Percentiles rank a stretch among this genome's conserved stretches.
phyloP scores from a whole-genome alignment of 1,284 basidiomycete species.

The Cryptococcus floricola region DNA sequence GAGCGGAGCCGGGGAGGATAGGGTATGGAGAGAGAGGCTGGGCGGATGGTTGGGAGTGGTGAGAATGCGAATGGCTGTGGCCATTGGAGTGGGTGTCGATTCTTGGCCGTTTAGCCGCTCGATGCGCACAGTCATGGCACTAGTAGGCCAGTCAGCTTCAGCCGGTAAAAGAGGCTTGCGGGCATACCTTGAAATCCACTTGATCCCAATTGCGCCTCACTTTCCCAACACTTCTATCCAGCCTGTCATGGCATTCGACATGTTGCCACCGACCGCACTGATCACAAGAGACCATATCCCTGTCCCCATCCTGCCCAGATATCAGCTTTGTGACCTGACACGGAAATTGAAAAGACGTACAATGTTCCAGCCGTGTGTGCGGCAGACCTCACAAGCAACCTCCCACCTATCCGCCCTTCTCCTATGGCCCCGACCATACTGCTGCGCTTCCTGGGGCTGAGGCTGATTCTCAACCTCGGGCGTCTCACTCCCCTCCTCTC shows the following conservation, averaged over 20 bases:
- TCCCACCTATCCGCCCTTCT: slow-evolving; percentile 48
- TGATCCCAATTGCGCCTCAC: slow-evolving; percentile 45
- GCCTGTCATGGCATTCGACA: slow-evolving; percentile 44
- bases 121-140: slow-evolving; percentile 36
- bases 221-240: slow-evolving; percentile 33
- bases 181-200: slow-evolving; percentile 44
- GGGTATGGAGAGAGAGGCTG: slow-evolving; percentile 7
- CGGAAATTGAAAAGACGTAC: slow-evolving; percentile 27
- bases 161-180: too few species aligned
- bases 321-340: neutral
- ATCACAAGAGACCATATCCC: slow-evolving; percentile 54
- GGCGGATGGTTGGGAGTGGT: neutral
- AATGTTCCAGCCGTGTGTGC: slow-evolving; percentile 50
- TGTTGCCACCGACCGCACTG: slow-evolving; percentile 54
- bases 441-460: neutral
- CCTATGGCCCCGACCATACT: neutral
- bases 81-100: slow-evolving; percentile 1
- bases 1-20: slow-evolving; percentile 10
- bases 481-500: neutral
- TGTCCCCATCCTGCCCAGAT: slow-evolving; percentile 46
- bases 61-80: neutral
- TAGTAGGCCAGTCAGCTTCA: slow-evolving; percentile 10
- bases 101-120: slow-evolving; percentile 26
- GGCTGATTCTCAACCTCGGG: neutral
- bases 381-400: slow-evolving; percentile 53